Percentiles rank a stretch among this genome's conserved stretches.
phyloP scores from a whole-genome alignment of 2,329 filamentous ascomycete species.

The Parafenestella ontariensis region DNA sequence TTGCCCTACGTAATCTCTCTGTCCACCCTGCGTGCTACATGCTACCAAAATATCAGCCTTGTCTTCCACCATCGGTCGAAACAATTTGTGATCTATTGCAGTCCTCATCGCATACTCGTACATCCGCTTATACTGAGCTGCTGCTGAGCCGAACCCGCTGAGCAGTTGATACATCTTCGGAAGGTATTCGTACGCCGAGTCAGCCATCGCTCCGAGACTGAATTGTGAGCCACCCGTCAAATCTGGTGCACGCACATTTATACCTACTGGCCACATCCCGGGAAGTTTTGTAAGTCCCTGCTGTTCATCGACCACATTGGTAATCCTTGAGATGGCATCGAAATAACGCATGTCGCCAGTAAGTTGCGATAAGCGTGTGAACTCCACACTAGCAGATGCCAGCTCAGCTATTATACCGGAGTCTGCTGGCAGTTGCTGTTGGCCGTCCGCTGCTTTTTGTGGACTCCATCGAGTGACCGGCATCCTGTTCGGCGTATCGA shows the following conservation, averaged over 20 bases:
- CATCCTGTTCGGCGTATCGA: constrained; percentile 94
- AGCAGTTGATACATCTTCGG: constrained; percentile 56
- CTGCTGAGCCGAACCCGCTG: constrained; percentile 52
- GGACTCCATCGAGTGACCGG: constrained; percentile 62
- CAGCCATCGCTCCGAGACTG: constrained; percentile 44
- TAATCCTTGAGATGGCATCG: constrained; percentile 54
- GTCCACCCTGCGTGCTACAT: constrained; percentile 47
- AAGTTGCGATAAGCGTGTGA: constrained; percentile 54
- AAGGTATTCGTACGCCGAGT: constrained; percentile 50
- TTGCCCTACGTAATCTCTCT: constrained; percentile 57
- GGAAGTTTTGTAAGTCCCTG: constrained; percentile 52
- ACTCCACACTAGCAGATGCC: constrained; percentile 55
- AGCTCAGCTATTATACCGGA: constrained; percentile 54
- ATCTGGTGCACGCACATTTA: constrained; percentile 49
- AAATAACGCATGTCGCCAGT: constrained; percentile 55
- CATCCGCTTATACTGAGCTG: constrained; percentile 58
- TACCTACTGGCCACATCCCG: constrained; percentile 56
- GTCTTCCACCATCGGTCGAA: constrained; percentile 57
- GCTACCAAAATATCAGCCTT: constrained; percentile 56
- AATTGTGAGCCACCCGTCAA: constrained; percentile 50
- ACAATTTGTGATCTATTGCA: constrained; percentile 55
- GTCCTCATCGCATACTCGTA: constrained; percentile 61
- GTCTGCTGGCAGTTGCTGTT: constrained; percentile 47
- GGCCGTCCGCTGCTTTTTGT: constrained; percentile 42
- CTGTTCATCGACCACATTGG: constrained; percentile 48